Conservation (phyloP, 1,284 basidiomycete species). For the Apiotrichum gracile region DNA sequence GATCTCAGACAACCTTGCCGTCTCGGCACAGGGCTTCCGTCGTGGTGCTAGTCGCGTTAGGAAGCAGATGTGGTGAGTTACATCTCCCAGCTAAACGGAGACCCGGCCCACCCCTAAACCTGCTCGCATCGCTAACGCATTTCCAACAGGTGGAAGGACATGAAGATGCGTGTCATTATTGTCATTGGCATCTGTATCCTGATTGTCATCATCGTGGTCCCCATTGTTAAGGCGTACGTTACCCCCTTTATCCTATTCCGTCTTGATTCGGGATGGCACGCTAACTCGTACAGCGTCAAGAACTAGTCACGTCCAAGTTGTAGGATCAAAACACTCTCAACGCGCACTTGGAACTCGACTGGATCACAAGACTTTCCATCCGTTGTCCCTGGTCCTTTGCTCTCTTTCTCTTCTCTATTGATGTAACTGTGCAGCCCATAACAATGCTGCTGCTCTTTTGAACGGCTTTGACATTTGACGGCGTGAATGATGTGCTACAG, state of each 20-base stretch:
- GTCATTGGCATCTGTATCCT: conserved; percentile 79
- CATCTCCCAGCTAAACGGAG: not conserved
- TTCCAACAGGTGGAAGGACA: conserved; percentile 84
- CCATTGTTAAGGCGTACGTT: conserved; percentile 68
- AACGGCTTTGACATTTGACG: not conserved
- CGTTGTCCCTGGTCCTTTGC: not conserved
- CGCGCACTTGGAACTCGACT: too few species aligned
- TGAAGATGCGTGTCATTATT: conserved; percentile 67
- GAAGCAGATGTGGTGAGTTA: conserved; percentile 69
- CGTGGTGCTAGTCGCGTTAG: conserved; percentile 94
- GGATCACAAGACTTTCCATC: too few species aligned
- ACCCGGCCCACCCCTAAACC: too few species aligned
- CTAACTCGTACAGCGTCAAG: conserved; percentile 8
- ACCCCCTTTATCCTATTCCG: too few species aligned
- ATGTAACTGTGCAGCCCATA: not conserved
- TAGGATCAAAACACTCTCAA: too few species aligned
- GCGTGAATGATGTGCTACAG: not conserved
- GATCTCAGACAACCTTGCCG: conserved; percentile 79
- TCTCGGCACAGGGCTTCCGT: conserved; percentile 98
- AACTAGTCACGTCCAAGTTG: too few species aligned
- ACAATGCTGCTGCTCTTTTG: not conserved
- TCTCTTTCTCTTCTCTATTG: not conserved
- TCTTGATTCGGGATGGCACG: too few species aligned
- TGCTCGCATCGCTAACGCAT: conserved; percentile 10
- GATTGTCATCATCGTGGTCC: conserved; percentile 87